Evolutionary conservation across 257 asterid genomes (phyloP), one percentile per base, ranked within the genome.

Genomic region (Plantago major): DNA sequence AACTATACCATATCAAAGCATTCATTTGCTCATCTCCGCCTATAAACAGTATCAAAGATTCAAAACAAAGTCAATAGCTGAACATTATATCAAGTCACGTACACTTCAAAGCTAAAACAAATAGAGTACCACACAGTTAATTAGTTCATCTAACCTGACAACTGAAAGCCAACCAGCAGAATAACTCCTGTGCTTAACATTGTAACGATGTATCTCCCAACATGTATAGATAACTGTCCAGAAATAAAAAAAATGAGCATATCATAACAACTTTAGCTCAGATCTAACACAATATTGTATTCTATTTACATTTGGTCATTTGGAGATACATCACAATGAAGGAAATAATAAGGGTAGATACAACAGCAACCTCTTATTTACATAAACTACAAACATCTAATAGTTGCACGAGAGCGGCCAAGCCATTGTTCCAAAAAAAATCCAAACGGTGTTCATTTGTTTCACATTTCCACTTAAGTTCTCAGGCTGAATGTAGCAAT

Each of bases 11-110:
- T 67, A 92, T 76, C 73, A 89, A 71, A n/a, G 76, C 90, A 68
- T 81, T 83, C 96, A 92, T 89, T 73, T 84, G 96, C 16, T 79
- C 85, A 81, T 92, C 97, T 55, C 97, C 96, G 48, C 94, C 99
- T 92, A 68, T 26, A 78, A 43, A 22, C 28, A 55, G 5, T 30
- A 40, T 48, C 46, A 66, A 6, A 64, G n/a, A 46, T 55, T 59
- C 62, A 48, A 64, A 53, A 11, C 46, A 51, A 62, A 16, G 68
- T 15, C 19, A 49, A 28, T 45, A 17, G 28, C 67, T 38, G 52
- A 55, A 63, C 63, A 22, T 22, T 19, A 13, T 45, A 46, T 19
- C 12, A 6, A 48, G 53, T 46, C 40, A 12, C 5, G 22, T 18
- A 48, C 26, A 44, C 3, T 5, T 47, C 46, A 13, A 52, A 40